Evolutionary conservation across 2,329 filamentous ascomycete species (phyloP).

Genomic region (Fusarium hainanense): DNA sequence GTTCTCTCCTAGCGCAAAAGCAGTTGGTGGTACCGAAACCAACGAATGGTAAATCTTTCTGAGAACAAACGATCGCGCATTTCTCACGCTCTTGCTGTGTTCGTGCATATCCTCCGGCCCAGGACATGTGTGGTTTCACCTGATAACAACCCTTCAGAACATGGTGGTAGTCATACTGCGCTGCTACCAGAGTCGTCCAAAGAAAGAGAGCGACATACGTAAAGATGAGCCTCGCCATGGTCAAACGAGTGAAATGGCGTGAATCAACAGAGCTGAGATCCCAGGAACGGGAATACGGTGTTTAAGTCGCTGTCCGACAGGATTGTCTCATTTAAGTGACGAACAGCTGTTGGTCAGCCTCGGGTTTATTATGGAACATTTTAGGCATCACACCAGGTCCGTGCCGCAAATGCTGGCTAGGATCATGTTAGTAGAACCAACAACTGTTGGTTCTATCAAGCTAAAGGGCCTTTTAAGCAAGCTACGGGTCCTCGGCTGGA

Average conservation of each 20-base stretch:
- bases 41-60: background rate
- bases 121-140: background rate
- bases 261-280: background rate
- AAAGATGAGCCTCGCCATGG: conserved; percentile 16
- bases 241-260: background rate
- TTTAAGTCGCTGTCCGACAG: conserved; percentile 9
- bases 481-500: conserved; percentile 17
- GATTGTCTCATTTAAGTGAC: background rate
- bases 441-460: background rate
- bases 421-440: conserved; percentile 3
- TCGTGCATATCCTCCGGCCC: background rate
- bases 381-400: conserved; percentile 17
- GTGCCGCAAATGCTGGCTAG: conserved; percentile 15
- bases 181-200: conserved; percentile 14
- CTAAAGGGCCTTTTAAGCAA: background rate
- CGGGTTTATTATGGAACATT: conserved; percentile 9
- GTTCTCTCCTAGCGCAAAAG: background rate
- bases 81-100: background rate
- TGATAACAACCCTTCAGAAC: conserved; percentile 4
- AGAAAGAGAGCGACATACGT: conserved; percentile 1
- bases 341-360: conserved; percentile 2
- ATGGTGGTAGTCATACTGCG: background rate
- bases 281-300: conserved; percentile 8
- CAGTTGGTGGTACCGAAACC: background rate
- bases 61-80: background rate